A percentile compares a stretch with the other conserved stretches of the same genome.
Conservation (phyloP, 495 filamentous ascomycete genomes). For the Hypomontagnella submonticulosa region DNA sequence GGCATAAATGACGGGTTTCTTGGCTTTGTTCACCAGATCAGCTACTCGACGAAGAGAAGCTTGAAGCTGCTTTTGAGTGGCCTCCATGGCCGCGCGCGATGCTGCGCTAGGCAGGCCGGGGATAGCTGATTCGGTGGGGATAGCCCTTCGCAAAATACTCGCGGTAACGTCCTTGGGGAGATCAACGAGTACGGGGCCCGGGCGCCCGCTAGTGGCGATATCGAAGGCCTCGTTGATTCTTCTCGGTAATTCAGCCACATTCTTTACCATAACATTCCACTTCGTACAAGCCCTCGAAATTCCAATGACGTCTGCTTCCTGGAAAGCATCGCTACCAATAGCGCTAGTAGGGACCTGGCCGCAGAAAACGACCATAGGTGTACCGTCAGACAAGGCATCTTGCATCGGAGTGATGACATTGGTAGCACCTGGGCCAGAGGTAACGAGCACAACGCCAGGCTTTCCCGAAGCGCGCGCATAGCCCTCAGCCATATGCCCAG, state of each 20-base stretch:
- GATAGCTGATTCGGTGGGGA: conserved; percentile 71
- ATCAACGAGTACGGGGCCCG: conserved; percentile 83
- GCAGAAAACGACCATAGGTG: conserved; percentile 80
- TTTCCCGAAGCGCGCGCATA: conserved; percentile 80
- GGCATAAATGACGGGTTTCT: conserved; percentile 81
- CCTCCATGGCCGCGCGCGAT: conserved; percentile 69
- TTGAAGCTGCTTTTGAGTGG: conserved; percentile 67
- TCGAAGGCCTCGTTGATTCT: conserved; percentile 88
- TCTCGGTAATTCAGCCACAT: conserved; percentile 77
- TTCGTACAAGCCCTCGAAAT: conserved; percentile 84
- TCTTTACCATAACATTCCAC: conserved; percentile 89
- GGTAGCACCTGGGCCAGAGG: conserved; percentile 81
- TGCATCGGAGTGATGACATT: conserved; percentile 84
- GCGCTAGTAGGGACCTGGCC: conserved; percentile 79
- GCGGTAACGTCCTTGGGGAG: conserved; percentile 83
- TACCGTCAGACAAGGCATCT: conserved; percentile 81
- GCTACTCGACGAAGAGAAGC: conserved; percentile 71
- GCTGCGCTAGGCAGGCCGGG: conserved; percentile 77
- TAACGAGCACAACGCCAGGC: conserved; percentile 81
- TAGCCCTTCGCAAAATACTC: conserved; percentile 71
- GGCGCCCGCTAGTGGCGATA: conserved; percentile 79
- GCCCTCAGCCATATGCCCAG: conserved; percentile 84
- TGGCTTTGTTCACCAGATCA: conserved; percentile 74
- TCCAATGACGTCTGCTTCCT: conserved; percentile 81
- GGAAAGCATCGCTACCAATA: conserved; percentile 84